Evolutionary conservation across 2,329 filamentous ascomycete species (phyloP).

Genomic region (Acarospora socialis): DNA sequence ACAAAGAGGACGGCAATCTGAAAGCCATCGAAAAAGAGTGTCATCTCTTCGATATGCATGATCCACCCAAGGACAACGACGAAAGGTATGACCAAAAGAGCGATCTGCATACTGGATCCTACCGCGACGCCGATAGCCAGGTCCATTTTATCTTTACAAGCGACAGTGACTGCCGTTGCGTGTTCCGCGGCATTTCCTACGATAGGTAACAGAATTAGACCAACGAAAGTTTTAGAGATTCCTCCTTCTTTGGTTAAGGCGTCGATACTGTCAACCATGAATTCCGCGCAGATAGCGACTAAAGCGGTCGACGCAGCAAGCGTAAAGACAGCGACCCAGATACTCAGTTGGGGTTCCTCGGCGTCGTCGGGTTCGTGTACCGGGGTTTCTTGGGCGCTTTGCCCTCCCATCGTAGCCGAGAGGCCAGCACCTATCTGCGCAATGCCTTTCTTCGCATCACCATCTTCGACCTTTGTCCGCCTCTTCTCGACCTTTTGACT

Average conservation of each 20-base stretch:
- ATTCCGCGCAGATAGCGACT: slow-evolving; percentile 63
- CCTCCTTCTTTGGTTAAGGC: slow-evolving; percentile 34
- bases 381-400: slow-evolving; percentile 21
- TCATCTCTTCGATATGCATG: slow-evolving; percentile 48
- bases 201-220: slow-evolving; percentile 49
- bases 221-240: slow-evolving; percentile 47
- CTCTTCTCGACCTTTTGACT: slow-evolving; percentile 60
- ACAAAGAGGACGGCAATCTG: slow-evolving; percentile 57
- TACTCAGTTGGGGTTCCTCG: slow-evolving; percentile 60
- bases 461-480: slow-evolving; percentile 32
- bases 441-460: slow-evolving; percentile 35
- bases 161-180: slow-evolving; percentile 47
- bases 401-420: slow-evolving; percentile 35
- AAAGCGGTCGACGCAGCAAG: slow-evolving; percentile 60
- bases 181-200: slow-evolving; percentile 54
- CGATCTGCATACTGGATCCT: slow-evolving; percentile 52
- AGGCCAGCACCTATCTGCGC: slow-evolving; percentile 39
- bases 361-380: slow-evolving; percentile 53
- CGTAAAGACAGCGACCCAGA: slow-evolving; percentile 57
- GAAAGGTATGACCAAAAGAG: slow-evolving; percentile 46
- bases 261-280: slow-evolving; percentile 47
- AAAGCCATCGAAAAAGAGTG: slow-evolving; percentile 74
- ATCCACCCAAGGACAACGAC: slow-evolving; percentile 49
- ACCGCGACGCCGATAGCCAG: slow-evolving; percentile 52
- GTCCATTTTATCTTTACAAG: slow-evolving; percentile 55